Percentiles rank a stretch among this genome's conserved stretches.
These are phyloP conservation scores for Xylaria castorea DNA, from an alignment of 495 filamentous ascomycete genomes.

Conservation along the genomic window DNA sequence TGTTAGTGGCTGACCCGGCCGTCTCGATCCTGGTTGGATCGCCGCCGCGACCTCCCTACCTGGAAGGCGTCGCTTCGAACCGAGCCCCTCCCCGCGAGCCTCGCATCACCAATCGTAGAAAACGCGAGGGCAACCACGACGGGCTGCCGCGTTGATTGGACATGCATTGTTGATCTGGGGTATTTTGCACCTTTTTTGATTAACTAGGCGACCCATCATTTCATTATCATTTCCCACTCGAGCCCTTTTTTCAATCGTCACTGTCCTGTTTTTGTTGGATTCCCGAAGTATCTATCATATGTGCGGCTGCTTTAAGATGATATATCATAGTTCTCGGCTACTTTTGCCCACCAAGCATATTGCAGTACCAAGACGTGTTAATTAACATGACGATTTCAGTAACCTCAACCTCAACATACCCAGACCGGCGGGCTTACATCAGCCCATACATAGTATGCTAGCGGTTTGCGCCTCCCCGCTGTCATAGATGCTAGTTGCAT, in stretches of 20 bases:
- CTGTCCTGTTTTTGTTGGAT: neutral
- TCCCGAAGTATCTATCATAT: neutral
- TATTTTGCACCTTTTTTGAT: constrained; percentile 16
- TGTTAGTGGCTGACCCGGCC: constrained; percentile 3
- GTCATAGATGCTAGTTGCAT: constrained; percentile 16
- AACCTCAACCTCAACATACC: neutral
- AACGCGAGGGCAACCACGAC: neutral
- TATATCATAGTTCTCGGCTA: neutral
- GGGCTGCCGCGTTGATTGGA: neutral
- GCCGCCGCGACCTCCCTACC: constrained; percentile 4
- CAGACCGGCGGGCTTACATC: neutral
- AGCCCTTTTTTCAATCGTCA: neutral
- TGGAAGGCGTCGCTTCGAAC: constrained; percentile 20
- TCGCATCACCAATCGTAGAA: constrained; percentile 20
- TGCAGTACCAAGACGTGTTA: neutral
- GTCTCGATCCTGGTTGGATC: constrained; percentile 13
- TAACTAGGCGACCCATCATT: constrained; percentile 1
- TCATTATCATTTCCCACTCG: neutral
- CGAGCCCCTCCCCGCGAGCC: constrained; percentile 4
- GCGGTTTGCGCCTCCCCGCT: constrained; percentile 14
- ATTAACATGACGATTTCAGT: neutral
- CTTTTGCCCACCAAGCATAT: neutral
- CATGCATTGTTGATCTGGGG: constrained; percentile 26
- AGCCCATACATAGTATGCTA: neutral
- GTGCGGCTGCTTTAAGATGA: neutral